These are phyloP conservation scores for Strobilomyces echinocephalus DNA, from an alignment of 768 basidiomycete species.

Conservation along the genomic window DNA sequence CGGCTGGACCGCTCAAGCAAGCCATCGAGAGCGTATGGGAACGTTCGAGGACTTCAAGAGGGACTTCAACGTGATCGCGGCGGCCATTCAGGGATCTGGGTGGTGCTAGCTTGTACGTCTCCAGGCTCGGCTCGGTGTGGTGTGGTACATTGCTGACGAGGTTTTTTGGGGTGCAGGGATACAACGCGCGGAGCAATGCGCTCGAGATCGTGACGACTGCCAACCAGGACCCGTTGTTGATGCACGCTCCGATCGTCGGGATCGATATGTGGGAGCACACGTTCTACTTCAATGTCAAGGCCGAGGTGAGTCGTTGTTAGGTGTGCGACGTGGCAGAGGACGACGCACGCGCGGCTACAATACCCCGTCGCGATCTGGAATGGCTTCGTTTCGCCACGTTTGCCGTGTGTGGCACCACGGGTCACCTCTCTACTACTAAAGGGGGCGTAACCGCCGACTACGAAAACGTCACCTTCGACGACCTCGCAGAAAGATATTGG, in stretches of 20 bases:
- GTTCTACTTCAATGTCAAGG: constrained; percentile 95
- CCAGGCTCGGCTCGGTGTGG: neutral
- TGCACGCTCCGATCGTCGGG: constrained; percentile 77
- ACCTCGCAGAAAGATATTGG: neutral
- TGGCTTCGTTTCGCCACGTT: constrained; percentile 24
- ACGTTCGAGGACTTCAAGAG: constrained; percentile 66
- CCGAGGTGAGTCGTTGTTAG: constrained; percentile 56
- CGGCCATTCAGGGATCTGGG: constrained; percentile 86
- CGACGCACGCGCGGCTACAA: constrained; percentile 34
- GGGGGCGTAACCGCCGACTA: neutral
- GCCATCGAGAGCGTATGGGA: constrained; percentile 61
- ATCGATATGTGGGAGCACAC: constrained; percentile 97
- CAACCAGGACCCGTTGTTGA: constrained; percentile 91
- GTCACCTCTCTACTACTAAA: neutral
- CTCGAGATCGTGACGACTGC: constrained; percentile 88
- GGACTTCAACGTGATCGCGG: constrained; percentile 81
- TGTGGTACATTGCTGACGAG: no score
- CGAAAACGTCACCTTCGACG: neutral
- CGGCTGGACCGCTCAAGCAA: constrained; percentile 59
- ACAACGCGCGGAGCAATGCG: constrained; percentile 57
- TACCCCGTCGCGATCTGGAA: constrained; percentile 96
- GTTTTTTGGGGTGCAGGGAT: constrained; percentile 47
- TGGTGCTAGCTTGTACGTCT: constrained; percentile 93
- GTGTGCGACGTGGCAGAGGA: no score
- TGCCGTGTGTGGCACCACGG: neutral